These are phyloP conservation scores for Mycosphaerella sp. DNA, from an alignment of 2,329 filamentous ascomycete genomes.

Conservation along the genomic window DNA sequence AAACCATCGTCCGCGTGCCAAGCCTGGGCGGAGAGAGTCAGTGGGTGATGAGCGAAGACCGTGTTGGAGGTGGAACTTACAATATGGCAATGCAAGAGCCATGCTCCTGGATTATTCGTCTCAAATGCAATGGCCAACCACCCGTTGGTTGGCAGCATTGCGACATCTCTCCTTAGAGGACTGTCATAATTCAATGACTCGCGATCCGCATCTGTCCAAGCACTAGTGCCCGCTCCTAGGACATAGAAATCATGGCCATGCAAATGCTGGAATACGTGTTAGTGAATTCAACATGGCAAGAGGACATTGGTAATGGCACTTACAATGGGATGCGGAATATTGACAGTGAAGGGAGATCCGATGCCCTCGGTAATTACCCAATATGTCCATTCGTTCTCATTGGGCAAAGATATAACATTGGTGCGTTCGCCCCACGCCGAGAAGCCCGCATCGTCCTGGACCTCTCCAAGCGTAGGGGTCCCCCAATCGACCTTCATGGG, in stretches of 20 bases:
- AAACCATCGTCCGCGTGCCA: slow-evolving; percentile 35
- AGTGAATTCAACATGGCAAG: neutral
- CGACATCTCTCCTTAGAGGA: slow-evolving; percentile 38
- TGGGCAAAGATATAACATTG: slow-evolving; percentile 36
- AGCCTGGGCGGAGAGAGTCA: slow-evolving; percentile 11
- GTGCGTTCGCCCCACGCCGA: slow-evolving; percentile 32
- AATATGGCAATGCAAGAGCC: slow-evolving; percentile 42
- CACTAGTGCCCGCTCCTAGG: slow-evolving; percentile 25
- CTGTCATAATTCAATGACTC: slow-evolving; percentile 33
- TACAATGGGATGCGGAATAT: slow-evolving; percentile 31
- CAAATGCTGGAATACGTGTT: slow-evolving; percentile 38
- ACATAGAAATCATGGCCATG: slow-evolving; percentile 34
- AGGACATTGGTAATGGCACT: neutral
- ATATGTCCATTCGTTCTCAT: slow-evolving; percentile 30
- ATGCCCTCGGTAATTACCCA: slow-evolving; percentile 33
- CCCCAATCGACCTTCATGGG: slow-evolving; percentile 41
- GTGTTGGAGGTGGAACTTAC: slow-evolving; percentile 19
- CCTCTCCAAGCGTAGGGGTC: slow-evolving; percentile 42
- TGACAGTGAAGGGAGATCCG: slow-evolving; percentile 27
- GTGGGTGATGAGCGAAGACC: neutral
- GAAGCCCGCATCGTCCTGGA: slow-evolving; percentile 37
- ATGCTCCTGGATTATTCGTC: slow-evolving; percentile 41
- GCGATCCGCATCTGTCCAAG: slow-evolving; percentile 24
- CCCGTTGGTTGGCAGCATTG: slow-evolving; percentile 35
- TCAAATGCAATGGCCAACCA: slow-evolving; percentile 40